Evolutionary conservation across 2,329 filamentous ascomycete genomes (phyloP).

Genomic region (Cladosporium sp.): DNA sequence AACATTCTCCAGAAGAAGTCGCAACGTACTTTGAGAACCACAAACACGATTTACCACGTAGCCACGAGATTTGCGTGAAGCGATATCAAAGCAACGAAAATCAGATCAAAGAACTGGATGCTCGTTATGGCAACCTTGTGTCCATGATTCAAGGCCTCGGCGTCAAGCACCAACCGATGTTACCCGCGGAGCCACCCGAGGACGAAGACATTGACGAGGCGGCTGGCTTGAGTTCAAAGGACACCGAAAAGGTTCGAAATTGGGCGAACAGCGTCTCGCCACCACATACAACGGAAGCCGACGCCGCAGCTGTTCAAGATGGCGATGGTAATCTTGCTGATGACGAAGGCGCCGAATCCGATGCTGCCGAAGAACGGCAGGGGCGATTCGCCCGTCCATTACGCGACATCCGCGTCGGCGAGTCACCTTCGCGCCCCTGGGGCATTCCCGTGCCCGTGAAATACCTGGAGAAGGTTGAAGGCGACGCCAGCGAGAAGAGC

Average conservation of each 20-base stretch:
- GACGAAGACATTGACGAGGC: slow-evolving; percentile 41
- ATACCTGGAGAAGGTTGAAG: slow-evolving; percentile 42
- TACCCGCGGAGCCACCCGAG: slow-evolving; percentile 48
- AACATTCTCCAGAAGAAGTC: slow-evolving; percentile 90
- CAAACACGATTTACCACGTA: slow-evolving; percentile 91
- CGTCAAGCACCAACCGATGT: slow-evolving; percentile 82
- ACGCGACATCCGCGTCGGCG: slow-evolving; percentile 87
- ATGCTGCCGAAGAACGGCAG: slow-evolving; percentile 52
- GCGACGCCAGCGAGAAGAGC: slow-evolving; percentile 37
- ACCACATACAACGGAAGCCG: slow-evolving; percentile 40
- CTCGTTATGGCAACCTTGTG: slow-evolving; percentile 88
- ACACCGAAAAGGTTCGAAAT: slow-evolving; percentile 73
- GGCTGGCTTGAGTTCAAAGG: slow-evolving; percentile 46
- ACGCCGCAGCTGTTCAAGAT: slow-evolving; percentile 34
- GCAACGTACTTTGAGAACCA: slow-evolving; percentile 92
- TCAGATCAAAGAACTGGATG: slow-evolving; percentile 83
- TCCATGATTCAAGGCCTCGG: slow-evolving; percentile 93
- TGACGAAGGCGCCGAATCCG: slow-evolving; percentile 41
- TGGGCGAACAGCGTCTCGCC: slow-evolving; percentile 80
- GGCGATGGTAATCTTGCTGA: slow-evolving; percentile 22
- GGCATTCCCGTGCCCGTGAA: slow-evolving; percentile 76
- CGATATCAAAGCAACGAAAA: slow-evolving; percentile 85
- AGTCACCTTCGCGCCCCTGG: slow-evolving; percentile 91
- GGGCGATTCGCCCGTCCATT: slow-evolving; percentile 80
- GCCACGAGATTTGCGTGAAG: slow-evolving; percentile 88